Evolutionary conservation across 805 yeast species (phyloP), one percentile per base, ranked within the genome.

Genomic region (Kuraishia cidri): DNA sequence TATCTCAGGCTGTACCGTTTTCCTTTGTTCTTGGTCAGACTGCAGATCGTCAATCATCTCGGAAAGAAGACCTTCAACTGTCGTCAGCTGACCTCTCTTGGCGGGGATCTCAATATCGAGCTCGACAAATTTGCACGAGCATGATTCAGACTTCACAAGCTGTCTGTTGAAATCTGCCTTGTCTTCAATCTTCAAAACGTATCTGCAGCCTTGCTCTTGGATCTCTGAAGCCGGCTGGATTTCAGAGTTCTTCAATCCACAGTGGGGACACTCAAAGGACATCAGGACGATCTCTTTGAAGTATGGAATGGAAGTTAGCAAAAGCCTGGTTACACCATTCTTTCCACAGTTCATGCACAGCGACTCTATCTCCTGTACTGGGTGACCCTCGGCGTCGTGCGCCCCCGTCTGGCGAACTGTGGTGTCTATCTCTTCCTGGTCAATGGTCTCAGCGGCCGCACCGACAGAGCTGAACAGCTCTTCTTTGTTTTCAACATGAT

Each of bases 261-360:
- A 92, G 57, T 88, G 97, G 18, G 92, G 90, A 58, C 99, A 92
- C 44, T 79, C 84, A 56, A 92, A 92, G 2, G 97, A 87, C 94
- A 92, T 90, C 36, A 92, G 55, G 32, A 92, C 82, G 33, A 92
- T 75, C 55, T 92, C 97, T 42, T 88, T 67, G 62, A 92, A 92
- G 48, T 66, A 86, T 13, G 99, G 99, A 46, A 92, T 92, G 33
- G 76, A 68, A 10, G 99, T 92, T 47, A 92, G 64, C 27, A 92
- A 64, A 54, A 92, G 56, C 43, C 94, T 64, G 4, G 98, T 92
- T 33, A 66, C 66, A 37, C 99, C 99, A 36, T 75, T 70, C 43
- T 90, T 64, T 41, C 79, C 83, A 58, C 99, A 92, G 64, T 84
- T 85, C 96, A 92, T 88, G 64, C 99, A 92, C 25, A 92, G 61